These are phyloP conservation scores for Amoebophrya sp. DNA, from an alignment of 169 alveolate species.

Conservation along the genomic window DNA sequence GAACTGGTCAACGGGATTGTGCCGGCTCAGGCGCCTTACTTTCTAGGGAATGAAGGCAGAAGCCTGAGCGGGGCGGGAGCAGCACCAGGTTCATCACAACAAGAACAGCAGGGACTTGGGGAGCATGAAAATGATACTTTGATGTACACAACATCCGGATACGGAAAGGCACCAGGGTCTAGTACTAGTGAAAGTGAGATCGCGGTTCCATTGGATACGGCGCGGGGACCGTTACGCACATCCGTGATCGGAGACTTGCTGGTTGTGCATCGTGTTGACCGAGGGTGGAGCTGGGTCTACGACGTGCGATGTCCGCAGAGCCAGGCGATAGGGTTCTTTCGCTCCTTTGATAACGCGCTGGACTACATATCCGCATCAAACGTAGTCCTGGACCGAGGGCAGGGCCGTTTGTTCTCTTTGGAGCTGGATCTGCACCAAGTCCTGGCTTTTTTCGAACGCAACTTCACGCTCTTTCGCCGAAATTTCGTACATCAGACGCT, in stretches of 20 bases:
- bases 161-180: too few species aligned
- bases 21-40: not conserved
- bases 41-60: not conserved
- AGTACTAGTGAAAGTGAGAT: too few species aligned
- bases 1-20: not conserved
- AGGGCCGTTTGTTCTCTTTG: not conserved
- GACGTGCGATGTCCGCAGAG: not conserved
- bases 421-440: not conserved
- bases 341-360: not conserved
- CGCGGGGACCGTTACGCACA: slow-evolving; percentile 38
- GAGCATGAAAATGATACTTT: not conserved
- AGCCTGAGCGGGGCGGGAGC: too few species aligned
- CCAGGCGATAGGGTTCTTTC: not conserved
- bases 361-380: not conserved
- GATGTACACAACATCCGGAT: too few species aligned
- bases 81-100: too few species aligned
- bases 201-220: slow-evolving; percentile 23
- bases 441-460: not conserved
- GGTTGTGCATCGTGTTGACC: slow-evolving; percentile 40
- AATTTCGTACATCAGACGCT: not conserved
- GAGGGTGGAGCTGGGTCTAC: slow-evolving; percentile 17
- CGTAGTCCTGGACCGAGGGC: not conserved
- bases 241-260: slow-evolving; percentile 42
- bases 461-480: not conserved
- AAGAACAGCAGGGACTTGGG: too few species aligned